phyloP scores from a whole-genome alignment of 768 basidiomycete genomes.

The Rhodotorula babjevae region DNA sequence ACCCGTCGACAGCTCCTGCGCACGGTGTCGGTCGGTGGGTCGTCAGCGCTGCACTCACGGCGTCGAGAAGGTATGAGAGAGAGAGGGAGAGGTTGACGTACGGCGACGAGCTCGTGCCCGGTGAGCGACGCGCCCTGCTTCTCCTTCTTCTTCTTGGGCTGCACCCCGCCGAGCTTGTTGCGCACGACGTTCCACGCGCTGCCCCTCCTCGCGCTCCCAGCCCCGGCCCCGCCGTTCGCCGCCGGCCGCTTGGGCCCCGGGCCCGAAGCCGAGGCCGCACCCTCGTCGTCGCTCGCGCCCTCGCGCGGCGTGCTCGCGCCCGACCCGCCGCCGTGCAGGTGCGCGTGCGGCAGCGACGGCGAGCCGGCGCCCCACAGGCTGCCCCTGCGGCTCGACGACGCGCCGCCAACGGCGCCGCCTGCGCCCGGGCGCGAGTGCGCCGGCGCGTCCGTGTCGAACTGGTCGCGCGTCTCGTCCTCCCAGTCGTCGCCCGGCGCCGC shows the following conservation, averaged over 20 bases:
- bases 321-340: slow-evolving; percentile 1
- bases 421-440: background rate
- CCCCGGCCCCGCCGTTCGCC: too few species aligned
- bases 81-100: background rate
- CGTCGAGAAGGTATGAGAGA: too few species aligned
- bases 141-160: slow-evolving; percentile 31
- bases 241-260: slow-evolving; percentile 16
- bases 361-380: slow-evolving; percentile 1
- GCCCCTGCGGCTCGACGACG: background rate
- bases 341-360: background rate
- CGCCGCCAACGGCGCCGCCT: background rate
- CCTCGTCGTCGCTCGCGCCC: slow-evolving; percentile 12
- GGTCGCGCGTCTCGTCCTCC: slow-evolving; percentile 35
- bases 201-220: slow-evolving; percentile 2
- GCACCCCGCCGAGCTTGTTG: background rate
- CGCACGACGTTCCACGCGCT: slow-evolving; percentile 32
- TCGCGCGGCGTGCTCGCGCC: slow-evolving; percentile 29
- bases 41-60: too few species aligned
- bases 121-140: slow-evolving; percentile 28
- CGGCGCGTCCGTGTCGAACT: slow-evolving; percentile 24
- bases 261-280: background rate
- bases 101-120: slow-evolving; percentile 32
- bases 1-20: slow-evolving; percentile 51
- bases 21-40: too few species aligned
- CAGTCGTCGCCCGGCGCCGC: slow-evolving; percentile 6